Evolutionary conservation across 805 yeast genomes (phyloP).

Genomic region (Ogataea chonburiensis): DNA sequence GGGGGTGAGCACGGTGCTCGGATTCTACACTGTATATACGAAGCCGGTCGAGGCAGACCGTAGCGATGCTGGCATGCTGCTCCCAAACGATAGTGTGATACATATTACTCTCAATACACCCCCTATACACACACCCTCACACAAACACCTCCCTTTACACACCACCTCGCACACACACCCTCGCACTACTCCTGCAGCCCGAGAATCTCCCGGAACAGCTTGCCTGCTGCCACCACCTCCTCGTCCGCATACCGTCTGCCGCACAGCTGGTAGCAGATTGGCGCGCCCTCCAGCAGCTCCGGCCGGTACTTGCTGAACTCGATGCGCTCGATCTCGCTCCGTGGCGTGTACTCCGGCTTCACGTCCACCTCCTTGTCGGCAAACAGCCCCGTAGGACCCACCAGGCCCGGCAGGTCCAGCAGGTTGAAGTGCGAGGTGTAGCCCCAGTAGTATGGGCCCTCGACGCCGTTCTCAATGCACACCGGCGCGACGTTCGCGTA

Average conservation of each 20-base stretch:
- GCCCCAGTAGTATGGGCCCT: conserved; percentile 69
- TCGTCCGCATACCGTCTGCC: conserved; percentile 58
- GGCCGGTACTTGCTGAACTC: conserved; percentile 50
- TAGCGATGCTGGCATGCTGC: no score
- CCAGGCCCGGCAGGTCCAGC: conserved; percentile 66
- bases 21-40: no score
- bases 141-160: no score
- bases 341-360: conserved; percentile 43
- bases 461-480: conserved; percentile 44
- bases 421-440: conserved; percentile 75
- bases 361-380: conserved; percentile 52
- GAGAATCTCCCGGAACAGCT: conserved; percentile 30
- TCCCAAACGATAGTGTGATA: no score
- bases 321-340: conserved; percentile 47
- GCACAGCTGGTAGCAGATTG: conserved; percentile 51
- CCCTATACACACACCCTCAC: no score
- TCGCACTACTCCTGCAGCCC: conserved; percentile 13
- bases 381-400: conserved; percentile 58
- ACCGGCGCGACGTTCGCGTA: conserved; percentile 72
- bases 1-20: no score
- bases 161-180: no score
- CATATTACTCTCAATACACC: no score
- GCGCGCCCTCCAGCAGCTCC: conserved; percentile 49
- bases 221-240: conserved; percentile 46
- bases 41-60: no score